Base-by-base conservation (phyloP, 768 basidiomycete species). In the Lentinula aciculospora region DNA sequence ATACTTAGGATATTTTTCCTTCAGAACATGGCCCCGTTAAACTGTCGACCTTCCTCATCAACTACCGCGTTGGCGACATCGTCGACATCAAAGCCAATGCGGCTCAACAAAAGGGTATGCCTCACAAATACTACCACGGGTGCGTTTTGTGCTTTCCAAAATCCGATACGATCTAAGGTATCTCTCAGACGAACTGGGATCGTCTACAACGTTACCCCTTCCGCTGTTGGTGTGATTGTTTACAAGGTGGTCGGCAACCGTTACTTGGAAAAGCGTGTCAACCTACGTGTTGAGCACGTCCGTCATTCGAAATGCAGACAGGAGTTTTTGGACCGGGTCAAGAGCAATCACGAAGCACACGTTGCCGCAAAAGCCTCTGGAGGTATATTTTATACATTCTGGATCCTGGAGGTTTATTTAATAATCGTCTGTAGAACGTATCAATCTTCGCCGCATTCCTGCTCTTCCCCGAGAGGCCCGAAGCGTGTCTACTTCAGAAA, bases 1-100 rank as follows among this genome's bases (percentile, higher is more conserved):
- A 29, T 37, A 28, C 42, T 19, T 2, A 37, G 37, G 12, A 1
- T 3, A n/a, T 9, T 10, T 21, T 13, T 56, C 42, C 40, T 12
- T 50, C 66, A 96, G 92, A 95, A 69, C 88, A 94, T 72, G 97
- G 97, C 70, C 82, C 83, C 64, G 81, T 94, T 61, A 90, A 90
- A 72, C 61, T 98, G 70, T 94, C 96, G 63, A 98, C 94, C 21
- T 98, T 86, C 85, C 79, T 98, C 69, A 83, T 88, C 75, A 85
- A 86, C 79, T 99, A 89, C 85, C 85, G 85, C 64, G 85, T 98
- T 64, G 97, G 97, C 62, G 97, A 99, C 72, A 97, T 98, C 66
- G 97, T 99, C 67, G 97, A 99, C 79, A 98, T 99, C 84, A 98
- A 97, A 81, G 96, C 96, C 65, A 98, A 99, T 71, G 85, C 95